Conservation (phyloP, 1,284 basidiomycete genomes). For the Pseudozyma tsukubaensis region DNA sequence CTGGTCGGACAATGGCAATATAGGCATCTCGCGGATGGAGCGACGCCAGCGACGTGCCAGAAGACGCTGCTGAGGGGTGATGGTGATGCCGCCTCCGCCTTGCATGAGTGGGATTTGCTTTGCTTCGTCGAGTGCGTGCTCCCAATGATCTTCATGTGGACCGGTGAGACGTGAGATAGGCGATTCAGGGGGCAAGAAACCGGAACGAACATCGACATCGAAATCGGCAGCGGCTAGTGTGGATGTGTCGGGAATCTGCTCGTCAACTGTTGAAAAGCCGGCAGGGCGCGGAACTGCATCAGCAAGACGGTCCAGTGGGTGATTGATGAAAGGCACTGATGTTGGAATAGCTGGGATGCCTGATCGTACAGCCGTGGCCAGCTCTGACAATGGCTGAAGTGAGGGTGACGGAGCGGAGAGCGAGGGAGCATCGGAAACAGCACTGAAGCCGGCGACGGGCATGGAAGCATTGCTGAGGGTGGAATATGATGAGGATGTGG, state of each 20-base stretch:
- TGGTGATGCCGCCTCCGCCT: slow-evolving; percentile 51
- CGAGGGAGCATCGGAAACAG: slow-evolving; percentile 8
- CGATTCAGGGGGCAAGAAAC: slow-evolving; percentile 87
- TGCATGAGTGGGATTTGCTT: slow-evolving; percentile 55
- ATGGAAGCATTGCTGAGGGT: slow-evolving; percentile 20
- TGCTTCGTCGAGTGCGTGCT: slow-evolving; percentile 73
- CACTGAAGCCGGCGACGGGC: slow-evolving; percentile 16
- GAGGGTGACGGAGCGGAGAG: slow-evolving; percentile 6
- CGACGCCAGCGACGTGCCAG: slow-evolving; percentile 74
- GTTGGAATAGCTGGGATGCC: slow-evolving; percentile 34
- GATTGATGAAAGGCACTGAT: slow-evolving; percentile 12
- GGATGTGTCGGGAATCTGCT: slow-evolving; percentile 76
- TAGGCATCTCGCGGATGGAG: slow-evolving; percentile 71
- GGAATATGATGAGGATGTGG: slow-evolving; percentile 17
- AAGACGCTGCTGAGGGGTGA: slow-evolving; percentile 32
- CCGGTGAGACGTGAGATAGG: slow-evolving; percentile 77
- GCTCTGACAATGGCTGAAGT: slow-evolving; percentile 41
- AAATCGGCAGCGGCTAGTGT: slow-evolving; percentile 93
- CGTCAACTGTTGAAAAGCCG: slow-evolving; percentile 45
- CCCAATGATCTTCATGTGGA: slow-evolving; percentile 78
- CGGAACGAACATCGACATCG: slow-evolving; percentile 89
- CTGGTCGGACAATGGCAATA: slow-evolving; percentile 44
- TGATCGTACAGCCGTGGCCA: slow-evolving; percentile 37
- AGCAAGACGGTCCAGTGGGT: slow-evolving; percentile 21
- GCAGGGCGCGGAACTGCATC: slow-evolving; percentile 43